phyloP scores from a whole-genome alignment of 2,329 filamentous ascomycete genomes.

The Fusarium piperis region DNA sequence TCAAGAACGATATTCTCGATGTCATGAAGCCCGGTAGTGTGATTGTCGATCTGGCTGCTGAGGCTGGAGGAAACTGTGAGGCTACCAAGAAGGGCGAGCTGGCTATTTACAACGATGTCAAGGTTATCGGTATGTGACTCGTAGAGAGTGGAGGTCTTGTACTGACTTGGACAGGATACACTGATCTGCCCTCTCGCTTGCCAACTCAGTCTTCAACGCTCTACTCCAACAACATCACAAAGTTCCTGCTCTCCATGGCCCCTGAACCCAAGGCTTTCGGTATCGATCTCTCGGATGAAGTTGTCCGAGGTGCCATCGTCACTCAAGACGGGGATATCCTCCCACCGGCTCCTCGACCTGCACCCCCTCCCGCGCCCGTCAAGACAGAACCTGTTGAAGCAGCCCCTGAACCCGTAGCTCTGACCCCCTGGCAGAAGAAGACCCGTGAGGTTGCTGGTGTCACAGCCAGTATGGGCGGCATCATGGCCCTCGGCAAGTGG shows the following conservation, averaged over 20 bases:
- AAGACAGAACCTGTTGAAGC: constrained; percentile 58
- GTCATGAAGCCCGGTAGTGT: constrained; percentile 93
- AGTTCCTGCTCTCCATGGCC: constrained; percentile 83
- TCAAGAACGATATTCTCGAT: constrained; percentile 81
- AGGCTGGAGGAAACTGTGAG: constrained; percentile 89
- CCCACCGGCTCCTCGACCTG: constrained; percentile 77
- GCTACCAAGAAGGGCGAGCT: constrained; percentile 80
- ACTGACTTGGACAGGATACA: constrained; percentile 69
- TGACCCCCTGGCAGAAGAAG: constrained; percentile 85
- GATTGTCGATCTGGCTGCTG: constrained; percentile 86
- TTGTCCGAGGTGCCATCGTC: constrained; percentile 85
- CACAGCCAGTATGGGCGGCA: constrained; percentile 80
- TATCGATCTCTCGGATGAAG: constrained; percentile 83
- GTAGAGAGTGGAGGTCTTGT: fast-evolving
- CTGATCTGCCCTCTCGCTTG: constrained; percentile 85
- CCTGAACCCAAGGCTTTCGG: constrained; percentile 83
- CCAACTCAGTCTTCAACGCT: constrained; percentile 90
- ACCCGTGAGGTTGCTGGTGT: constrained; percentile 78
- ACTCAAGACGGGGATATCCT: constrained; percentile 81
- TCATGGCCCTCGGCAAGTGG: constrained; percentile 80
- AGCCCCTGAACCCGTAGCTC: constrained; percentile 62
- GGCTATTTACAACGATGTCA: constrained; percentile 78
- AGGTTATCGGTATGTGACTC: constrained; percentile 74
- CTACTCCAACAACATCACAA: constrained; percentile 94
- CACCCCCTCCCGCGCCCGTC: constrained; percentile 62